These are phyloP conservation scores for Funneliformis caledonium DNA, from an alignment of 371 early-diverging fungal genomes.

Conservation along the genomic window DNA sequence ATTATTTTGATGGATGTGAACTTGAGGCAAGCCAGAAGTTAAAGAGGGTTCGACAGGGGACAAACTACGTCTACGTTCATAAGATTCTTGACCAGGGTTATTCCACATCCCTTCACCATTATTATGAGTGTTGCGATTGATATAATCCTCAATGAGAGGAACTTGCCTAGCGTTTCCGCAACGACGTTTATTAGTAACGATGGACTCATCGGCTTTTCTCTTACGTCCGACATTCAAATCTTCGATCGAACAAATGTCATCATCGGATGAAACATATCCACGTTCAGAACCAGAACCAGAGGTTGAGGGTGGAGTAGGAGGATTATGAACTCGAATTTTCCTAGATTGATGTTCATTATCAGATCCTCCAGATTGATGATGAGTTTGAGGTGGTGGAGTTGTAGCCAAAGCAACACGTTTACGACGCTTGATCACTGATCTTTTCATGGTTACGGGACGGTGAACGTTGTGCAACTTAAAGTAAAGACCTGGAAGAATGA, in stretches of 20 bases:
- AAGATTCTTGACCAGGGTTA: slow-evolving; percentile 37
- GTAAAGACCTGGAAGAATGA: slow-evolving; percentile 59
- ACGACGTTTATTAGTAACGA: slow-evolving; percentile 17
- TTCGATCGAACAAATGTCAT: slow-evolving; percentile 13
- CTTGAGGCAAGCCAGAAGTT: slow-evolving; percentile 34
- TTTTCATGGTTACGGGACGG: slow-evolving; percentile 81
- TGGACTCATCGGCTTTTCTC: slow-evolving; percentile 5
- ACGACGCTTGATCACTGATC: slow-evolving; percentile 82
- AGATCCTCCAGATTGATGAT: slow-evolving; percentile 41
- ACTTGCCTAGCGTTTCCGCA: slow-evolving; percentile 18
- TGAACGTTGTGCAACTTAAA: slow-evolving; percentile 80
- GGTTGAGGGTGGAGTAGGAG: slow-evolving; percentile 38
- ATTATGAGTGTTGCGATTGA: slow-evolving; percentile 13
- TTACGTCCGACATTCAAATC: slow-evolving; percentile 2
- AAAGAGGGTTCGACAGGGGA: slow-evolving; percentile 44
- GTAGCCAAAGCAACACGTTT: slow-evolving; percentile 63
- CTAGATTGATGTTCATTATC: slow-evolving; percentile 41
- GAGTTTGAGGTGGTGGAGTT: slow-evolving; percentile 43
- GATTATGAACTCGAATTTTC: slow-evolving; percentile 27
- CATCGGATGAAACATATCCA: slow-evolving; percentile 35
- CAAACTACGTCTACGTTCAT: slow-evolving; percentile 25
- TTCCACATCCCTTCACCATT: slow-evolving; percentile 4
- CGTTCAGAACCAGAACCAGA: slow-evolving; percentile 37
- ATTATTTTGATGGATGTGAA: slow-evolving; percentile 35
- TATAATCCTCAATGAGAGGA: slow-evolving; percentile 40